Evolutionary conservation across 2,329 filamentous ascomycete species (phyloP).

Genomic region (Rhytidhysteron rufulum): DNA sequence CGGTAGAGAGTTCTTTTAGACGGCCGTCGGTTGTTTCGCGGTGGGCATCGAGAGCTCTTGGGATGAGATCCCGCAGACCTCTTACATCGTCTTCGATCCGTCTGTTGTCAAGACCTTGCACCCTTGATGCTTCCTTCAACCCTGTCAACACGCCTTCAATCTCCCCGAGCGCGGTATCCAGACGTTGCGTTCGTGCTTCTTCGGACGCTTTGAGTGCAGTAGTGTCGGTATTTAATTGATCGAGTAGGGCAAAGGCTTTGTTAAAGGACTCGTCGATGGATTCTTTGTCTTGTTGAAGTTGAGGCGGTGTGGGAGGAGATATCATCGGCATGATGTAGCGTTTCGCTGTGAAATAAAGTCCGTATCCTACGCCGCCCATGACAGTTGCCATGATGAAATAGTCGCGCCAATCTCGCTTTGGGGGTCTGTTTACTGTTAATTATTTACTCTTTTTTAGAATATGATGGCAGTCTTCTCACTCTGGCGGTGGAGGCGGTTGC

Average conservation of each 20-base stretch:
- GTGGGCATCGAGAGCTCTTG: conserved; percentile 82
- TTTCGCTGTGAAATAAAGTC: conserved; percentile 78
- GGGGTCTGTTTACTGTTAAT: conserved; percentile 41
- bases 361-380: conserved; percentile 83
- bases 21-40: conserved; percentile 78
- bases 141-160: conserved; percentile 79
- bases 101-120: conserved; percentile 83
- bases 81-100: conserved; percentile 83
- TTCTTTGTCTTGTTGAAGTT: conserved; percentile 90
- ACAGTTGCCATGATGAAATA: conserved; percentile 99
- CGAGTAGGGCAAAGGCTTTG: conserved; percentile 83
- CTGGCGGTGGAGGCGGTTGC: conserved; percentile 49
- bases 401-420: conserved; percentile 90
- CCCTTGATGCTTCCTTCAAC: conserved; percentile 74
- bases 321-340: conserved; percentile 90
- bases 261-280: conserved; percentile 91
- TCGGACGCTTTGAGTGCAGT: conserved; percentile 83
- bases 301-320: conserved; percentile 87
- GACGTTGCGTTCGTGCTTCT: conserved; percentile 73
- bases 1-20: conserved; percentile 77
- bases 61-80: conserved; percentile 77
- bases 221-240: conserved; percentile 89
- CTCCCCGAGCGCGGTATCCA: conserved; percentile 77
- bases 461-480: conserved; percentile 35
- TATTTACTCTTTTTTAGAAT: conserved; percentile 2